Evolutionary conservation across 306 rosid species (phyloP), one percentile per base, ranked within the genome.

Genomic region (Dicorynia guianensis): DNA sequence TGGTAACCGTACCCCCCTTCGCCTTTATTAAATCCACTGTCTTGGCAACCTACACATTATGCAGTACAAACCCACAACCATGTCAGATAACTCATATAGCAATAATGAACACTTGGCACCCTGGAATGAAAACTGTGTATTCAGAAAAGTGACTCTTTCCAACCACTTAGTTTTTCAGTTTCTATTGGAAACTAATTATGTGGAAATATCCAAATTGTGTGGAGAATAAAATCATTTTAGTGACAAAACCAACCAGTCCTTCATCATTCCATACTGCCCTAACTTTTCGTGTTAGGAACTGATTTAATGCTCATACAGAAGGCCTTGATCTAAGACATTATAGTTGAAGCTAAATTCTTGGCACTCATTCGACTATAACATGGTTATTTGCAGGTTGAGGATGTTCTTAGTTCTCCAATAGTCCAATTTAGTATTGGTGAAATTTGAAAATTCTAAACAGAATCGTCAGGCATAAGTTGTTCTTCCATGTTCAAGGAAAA

Each of bases 1-100:
- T 81, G 13, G 83, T 88, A 77, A 89, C 91, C 78, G 91, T 91
- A 36, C 94, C 97, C 42, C 93, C 96, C 85, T 94, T 91, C 0
- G 91, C 91, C 78, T 89, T 94, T 79, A 91, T 69, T 20, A 91
- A 84, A 69, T 88, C 90, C 56, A 94, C 89, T 17, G 88, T 85
- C 87, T 89, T 89, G 36, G 83, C 76, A 69, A 88, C 92, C 98
- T 94, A 79, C 62, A 25, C 39, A 72, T 11, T 76, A 25, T 35
- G 44, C 43, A 50, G 39, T 13, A 69, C 14, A 63, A 69, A 42
- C 74, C n/a, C 52, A 42, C 17, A 67, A 66, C 25, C 19, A 33
- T 13, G 2, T 46, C 15, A 46, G 52, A 46, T 1, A 46, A 46
- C 52, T 46, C 0, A 2, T 46, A 46, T 46, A 12, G 12, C 13